A percentile compares a stretch with the other conserved stretches of the same genome.
Evolutionary conservation across 371 early-diverging fungal genomes (phyloP).

Genomic region (Nematocida homosporus): DNA sequence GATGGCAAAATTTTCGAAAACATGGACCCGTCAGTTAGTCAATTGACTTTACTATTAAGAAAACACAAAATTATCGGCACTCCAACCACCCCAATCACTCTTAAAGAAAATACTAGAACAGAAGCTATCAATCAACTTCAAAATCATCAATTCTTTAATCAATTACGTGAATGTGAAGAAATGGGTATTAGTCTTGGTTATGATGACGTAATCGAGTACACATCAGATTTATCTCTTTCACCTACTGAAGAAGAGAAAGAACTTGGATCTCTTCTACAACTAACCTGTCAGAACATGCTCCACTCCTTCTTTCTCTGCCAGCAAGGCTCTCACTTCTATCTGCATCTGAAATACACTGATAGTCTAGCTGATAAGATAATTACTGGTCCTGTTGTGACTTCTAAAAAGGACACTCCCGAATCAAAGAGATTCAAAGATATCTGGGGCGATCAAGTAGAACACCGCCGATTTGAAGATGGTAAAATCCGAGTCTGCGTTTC

Average conservation of each 20-base stretch:
- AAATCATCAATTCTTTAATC: conserved; percentile 9
- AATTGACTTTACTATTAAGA: neutral
- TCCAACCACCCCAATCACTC: neutral
- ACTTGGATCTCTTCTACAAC: neutral
- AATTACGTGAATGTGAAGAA: conserved; percentile 47
- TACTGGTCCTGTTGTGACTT: conserved; percentile 4
- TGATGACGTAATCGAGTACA: conserved; percentile 44
- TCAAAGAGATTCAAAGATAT: conserved; percentile 2
- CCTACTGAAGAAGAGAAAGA: neutral
- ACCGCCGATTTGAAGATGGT: conserved; percentile 40
- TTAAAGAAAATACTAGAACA: conserved; percentile 6
- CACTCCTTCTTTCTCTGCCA: conserved; percentile 34
- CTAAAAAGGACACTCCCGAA: neutral
- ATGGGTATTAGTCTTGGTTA: conserved; percentile 38
- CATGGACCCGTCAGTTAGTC: neutral
- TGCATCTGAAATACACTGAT: conserved; percentile 29
- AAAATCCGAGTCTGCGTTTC: conserved; percentile 38
- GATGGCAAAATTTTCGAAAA: neutral
- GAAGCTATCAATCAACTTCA: neutral
- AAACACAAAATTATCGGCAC: conserved; percentile 39
- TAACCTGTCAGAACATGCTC: neutral
- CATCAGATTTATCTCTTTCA: neutral
- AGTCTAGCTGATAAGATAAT: neutral
- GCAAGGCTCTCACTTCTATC: neutral
- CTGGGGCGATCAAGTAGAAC: conserved; percentile 34